Percentiles rank a stretch among this genome's conserved stretches.
phyloP scores from a whole-genome alignment of 2,329 filamentous ascomycete species.

The Fusarium anthophilum region DNA sequence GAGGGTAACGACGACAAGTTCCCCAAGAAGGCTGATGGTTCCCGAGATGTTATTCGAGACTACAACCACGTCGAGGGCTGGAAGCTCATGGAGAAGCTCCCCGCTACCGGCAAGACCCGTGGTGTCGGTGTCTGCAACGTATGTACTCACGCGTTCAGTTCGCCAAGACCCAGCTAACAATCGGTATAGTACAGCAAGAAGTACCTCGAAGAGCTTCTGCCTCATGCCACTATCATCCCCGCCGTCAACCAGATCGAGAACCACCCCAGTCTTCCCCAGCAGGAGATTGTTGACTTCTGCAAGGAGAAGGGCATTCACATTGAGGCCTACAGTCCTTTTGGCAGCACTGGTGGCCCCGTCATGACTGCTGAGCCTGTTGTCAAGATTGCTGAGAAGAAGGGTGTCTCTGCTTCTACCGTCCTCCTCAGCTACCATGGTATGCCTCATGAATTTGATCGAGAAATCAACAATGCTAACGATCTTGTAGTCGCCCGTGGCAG shows the following conservation, averaged over 20 bases:
- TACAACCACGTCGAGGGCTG: constrained; percentile 81
- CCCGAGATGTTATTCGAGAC: constrained; percentile 74
- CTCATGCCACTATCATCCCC: constrained; percentile 63
- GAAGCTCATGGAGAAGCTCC: constrained; percentile 77
- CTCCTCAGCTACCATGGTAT: constrained; percentile 77
- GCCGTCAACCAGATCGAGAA: constrained; percentile 80
- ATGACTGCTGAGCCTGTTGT: constrained; percentile 70
- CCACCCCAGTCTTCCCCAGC: constrained; percentile 75
- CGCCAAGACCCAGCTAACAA: neutral
- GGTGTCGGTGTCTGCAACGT: constrained; percentile 66
- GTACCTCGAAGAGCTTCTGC: constrained; percentile 65
- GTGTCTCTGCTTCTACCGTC: constrained; percentile 68
- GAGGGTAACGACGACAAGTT: constrained; percentile 79
- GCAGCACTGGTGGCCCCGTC: constrained; percentile 71
- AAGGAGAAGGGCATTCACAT: constrained; percentile 74
- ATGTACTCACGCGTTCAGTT: neutral
- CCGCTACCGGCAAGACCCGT: constrained; percentile 65
- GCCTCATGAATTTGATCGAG: constrained; percentile 38
- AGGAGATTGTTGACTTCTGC: constrained; percentile 76
- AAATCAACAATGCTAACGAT: constrained; percentile 7
- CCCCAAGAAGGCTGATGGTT: constrained; percentile 78
- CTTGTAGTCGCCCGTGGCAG: constrained; percentile 70
- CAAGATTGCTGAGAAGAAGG: constrained; percentile 71
- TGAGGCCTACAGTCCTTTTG: constrained; percentile 76
- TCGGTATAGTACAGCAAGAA: constrained; percentile 60